Base-by-base conservation (phyloP, 1,284 basidiomycete species). In the Marasmius fiardii region DNA sequence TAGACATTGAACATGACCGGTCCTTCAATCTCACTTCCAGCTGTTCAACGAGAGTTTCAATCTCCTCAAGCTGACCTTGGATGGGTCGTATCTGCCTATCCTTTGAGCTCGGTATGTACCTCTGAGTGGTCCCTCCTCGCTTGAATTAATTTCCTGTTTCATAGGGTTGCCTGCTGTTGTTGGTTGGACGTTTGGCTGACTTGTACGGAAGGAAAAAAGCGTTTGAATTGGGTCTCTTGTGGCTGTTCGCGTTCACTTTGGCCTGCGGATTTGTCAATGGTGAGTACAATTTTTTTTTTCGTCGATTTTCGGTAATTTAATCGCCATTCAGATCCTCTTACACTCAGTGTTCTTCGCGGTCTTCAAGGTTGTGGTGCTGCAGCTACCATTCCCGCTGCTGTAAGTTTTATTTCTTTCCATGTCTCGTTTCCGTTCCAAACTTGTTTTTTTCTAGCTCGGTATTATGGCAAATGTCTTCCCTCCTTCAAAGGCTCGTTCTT, bases 401-500 rank as follows among this genome's bases (percentile, higher is more conserved):
- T 71, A 53, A 41, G 69, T 60, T 11, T 33, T 28, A 14, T 28
- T n/a, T 31, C 16, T 1, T 18, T 31, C 4, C 3, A 10, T 31
- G 12, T 12, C 52, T 3, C 8, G 20, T 45, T 34, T 24, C 21
- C 16, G 39, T 24, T 43, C 6, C n/a, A 35, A 43, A 31, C 28
- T 31, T 31, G 10, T 33, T 23, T 14, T 18, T 43, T 14, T 31
- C 26, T 50, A 71, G 67, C 65, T 77, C 16, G 76, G 77, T 3
- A 78, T 79, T 48, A 67, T 79, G n/a, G 76, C 76, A 0, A 12
- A 37, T 45, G 7, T n/a, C 7, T 24, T 21, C 39, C 35, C 26
- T 65, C 86, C 87, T 5, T 83, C 85, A 0, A 75, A 75, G 7
- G 77, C 83, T 1, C 79, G 92, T 4, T 83, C 87, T 0, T 70